Evolutionary conservation across 768 basidiomycete species (phyloP).

Genomic region (Boletus bicolor): DNA sequence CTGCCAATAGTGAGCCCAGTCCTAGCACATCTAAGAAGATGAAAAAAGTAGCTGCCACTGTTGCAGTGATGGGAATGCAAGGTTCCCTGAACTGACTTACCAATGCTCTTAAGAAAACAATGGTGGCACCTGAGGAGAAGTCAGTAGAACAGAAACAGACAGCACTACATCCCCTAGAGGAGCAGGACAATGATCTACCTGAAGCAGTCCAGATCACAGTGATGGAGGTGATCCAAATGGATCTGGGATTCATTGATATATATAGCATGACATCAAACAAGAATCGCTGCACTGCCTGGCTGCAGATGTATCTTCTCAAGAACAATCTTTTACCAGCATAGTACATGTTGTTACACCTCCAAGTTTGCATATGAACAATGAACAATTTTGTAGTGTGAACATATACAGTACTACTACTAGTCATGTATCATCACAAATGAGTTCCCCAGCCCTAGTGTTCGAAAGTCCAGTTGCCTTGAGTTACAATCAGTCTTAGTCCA

Average conservation of each 20-base stretch:
- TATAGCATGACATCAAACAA: neutral
- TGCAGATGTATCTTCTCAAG: too few species aligned
- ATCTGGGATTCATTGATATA: neutral
- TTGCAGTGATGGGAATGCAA: neutral
- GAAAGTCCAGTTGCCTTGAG: too few species aligned
- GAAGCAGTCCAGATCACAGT: neutral
- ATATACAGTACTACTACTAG: too few species aligned
- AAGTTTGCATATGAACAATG: too few species aligned
- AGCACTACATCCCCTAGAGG: neutral
- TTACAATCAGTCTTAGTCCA: too few species aligned
- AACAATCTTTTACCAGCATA: too few species aligned
- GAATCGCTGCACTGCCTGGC: too few species aligned
- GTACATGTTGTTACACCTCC: too few species aligned
- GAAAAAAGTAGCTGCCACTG: neutral
- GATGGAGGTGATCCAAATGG: neutral
- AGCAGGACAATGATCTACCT: neutral
- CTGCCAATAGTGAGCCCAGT: neutral
- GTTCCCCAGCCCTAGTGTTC: too few species aligned
- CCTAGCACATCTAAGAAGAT: neutral
- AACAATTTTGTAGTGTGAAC: too few species aligned
- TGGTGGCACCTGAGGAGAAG: neutral
- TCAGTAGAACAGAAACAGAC: neutral
- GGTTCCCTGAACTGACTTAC: neutral
- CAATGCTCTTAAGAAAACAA: neutral
- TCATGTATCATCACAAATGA: too few species aligned